Base-by-base conservation (phyloP, 179 eudicot species). In the Heliamphora pulchella region DNA sequence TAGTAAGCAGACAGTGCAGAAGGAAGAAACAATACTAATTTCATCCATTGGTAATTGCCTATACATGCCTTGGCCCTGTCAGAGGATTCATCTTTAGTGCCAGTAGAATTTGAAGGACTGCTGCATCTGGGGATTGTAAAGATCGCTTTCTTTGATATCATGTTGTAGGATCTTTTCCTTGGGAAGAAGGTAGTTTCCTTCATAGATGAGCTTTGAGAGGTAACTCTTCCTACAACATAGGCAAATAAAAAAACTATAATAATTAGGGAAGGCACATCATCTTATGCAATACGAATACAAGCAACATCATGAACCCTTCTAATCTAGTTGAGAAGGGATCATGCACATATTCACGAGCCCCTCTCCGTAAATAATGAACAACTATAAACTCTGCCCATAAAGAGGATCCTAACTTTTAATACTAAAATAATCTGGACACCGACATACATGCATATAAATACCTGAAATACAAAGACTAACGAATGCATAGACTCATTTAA, bases 31-130 rank as follows among this genome's bases (percentile, higher is more conserved):
- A 57, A 55, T 2, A 39, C 20, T 22, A 72, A n/a, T 47, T 13
- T 53, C 53, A 39, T 67, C 67, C 53, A 78, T 54, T 22, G 53
- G 50, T 18, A 53, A 39, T 55, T 66, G 74, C 64, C 47, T 78
- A 57, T n/a, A 85, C 91, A 83, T 87, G 84, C 98, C 94, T 91
- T 90, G 53, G 79, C 70, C 77, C 84, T 80, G 83, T 63, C 68
- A 67, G 93, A 71, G 61, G 91, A 71, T 63, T 86, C 83, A 64
- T 80, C 83, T 59, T 83, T 71, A 82, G 77, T 74, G 54, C 84
- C 90, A 86, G 75, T 84, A 4, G 93, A 78, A 80, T 86, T 67
- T 13, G 93, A 84, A 46, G 89, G 80, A 80, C 82, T 83, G 82
- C 85, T 87, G 83, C 93, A 71, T 86, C 88, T 92, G n/a, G 94